Conservation (phyloP, 2,329 filamentous ascomycete species). For the Botrytis aclada region DNA sequence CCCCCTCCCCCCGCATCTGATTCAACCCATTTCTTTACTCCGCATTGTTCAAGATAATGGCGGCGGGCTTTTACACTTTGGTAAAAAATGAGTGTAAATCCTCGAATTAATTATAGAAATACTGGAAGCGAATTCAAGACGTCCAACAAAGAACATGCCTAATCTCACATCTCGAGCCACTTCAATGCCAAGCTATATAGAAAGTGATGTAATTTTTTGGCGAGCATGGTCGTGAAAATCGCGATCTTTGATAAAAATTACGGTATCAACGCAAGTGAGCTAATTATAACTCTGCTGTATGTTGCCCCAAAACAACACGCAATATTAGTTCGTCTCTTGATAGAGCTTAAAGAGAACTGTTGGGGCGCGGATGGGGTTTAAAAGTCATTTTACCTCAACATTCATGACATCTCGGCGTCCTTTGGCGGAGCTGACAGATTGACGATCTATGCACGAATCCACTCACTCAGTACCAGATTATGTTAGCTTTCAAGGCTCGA, state of each 20-base stretch:
- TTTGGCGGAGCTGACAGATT: background rate
- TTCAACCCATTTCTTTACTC: background rate
- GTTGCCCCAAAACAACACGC: background rate
- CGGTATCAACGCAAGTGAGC: too few species aligned
- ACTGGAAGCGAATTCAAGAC: rapidly evolving
- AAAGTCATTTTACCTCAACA: background rate
- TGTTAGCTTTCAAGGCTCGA: background rate
- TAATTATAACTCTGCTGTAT: background rate
- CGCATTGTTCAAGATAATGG: background rate
- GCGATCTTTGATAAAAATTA: background rate
- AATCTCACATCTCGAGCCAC: background rate
- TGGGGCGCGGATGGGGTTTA: background rate
- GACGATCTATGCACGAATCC: background rate
- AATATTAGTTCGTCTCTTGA: background rate
- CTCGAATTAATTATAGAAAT: background rate
- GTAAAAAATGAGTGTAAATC: background rate
- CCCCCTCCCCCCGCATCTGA: background rate
- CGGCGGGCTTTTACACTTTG: background rate
- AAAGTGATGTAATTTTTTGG: background rate
- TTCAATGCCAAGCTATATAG: background rate
- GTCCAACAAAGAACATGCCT: background rate
- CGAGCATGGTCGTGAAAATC: background rate
- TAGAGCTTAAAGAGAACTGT: background rate
- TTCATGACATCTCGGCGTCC: background rate
- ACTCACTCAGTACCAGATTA: background rate